A percentile compares a stretch with the other conserved stretches of the same genome.
Evolutionary conservation across 306 rosid genomes (phyloP).

Genomic region (Quercus engelmannii): DNA sequence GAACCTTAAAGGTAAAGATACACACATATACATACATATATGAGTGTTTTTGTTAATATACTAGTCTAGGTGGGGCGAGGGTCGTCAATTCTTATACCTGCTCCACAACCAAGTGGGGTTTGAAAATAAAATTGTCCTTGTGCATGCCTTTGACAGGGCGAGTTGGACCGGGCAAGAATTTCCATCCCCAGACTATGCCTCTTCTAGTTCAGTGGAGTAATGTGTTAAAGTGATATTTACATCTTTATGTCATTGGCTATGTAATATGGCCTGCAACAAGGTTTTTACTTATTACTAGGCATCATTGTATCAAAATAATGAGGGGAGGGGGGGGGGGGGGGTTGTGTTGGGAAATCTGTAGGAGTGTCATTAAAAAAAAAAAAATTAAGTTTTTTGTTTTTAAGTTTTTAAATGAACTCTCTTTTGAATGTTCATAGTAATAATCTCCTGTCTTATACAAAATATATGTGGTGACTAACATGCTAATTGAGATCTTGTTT

Average conservation of each 20-base stretch:
- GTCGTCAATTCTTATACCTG: too few relatives aligned
- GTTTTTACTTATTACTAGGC: neutral
- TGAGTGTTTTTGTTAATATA: too few relatives aligned
- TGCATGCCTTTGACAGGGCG: too few relatives aligned
- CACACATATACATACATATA: too few relatives aligned
- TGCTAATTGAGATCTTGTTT: neutral
- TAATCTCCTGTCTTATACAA: neutral
- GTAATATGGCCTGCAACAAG: neutral
- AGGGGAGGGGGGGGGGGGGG: too few relatives aligned
- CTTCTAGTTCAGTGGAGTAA: neutral
- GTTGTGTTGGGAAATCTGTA: neutral
- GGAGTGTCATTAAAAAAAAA: neutral
- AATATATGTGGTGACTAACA: neutral
- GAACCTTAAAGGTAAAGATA: too few relatives aligned
- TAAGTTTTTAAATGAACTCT: neutral
- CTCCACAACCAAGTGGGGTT: too few relatives aligned
- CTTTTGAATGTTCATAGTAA: neutral
- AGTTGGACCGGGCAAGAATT: too few relatives aligned
- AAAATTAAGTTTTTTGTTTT: neutral
- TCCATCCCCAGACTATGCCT: neutral
- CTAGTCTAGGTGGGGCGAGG: too few relatives aligned
- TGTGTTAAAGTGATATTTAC: neutral
- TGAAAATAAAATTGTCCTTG: too few relatives aligned
- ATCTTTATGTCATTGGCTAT: neutral
- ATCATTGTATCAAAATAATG: neutral